Base-by-base conservation (phyloP, 495 filamentous ascomycete genomes). In the Parathielavia appendiculata region DNA sequence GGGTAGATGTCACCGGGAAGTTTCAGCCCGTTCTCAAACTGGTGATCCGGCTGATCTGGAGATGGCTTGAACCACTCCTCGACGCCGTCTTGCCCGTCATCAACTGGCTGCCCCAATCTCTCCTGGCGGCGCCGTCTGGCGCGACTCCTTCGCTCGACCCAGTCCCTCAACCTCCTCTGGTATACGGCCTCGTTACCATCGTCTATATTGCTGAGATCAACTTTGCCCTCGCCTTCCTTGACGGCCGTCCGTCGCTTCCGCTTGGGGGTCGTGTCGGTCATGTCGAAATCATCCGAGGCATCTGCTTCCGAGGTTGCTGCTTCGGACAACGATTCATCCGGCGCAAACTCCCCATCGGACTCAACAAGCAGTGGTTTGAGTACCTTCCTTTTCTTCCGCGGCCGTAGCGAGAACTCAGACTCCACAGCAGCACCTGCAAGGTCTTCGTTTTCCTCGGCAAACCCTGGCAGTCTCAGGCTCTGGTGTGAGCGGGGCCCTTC, bases 1-100 rank as follows among this genome's bases (percentile, higher is more conserved):
- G 90, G 89, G 64, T 86, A 90, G 14, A 97, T 89, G 59, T 98
- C 93, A 11, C 93, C 93, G 14, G 93, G 93, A 13, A 97, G 77
- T 43, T 81, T 86, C 45, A 92, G 81, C 14, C 85, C 89, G 51
- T 87, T 86, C 38, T 86, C 83, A 38, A 93, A 82, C 19, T 79
- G 74, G 57, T 89, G 76, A 69, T 92, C 90, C 0, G 86, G 78
- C 16, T 85, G 79, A 22, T 83, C 87, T 1, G 93, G 93, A 68
- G 95, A 91, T 4, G 89, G 89, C 67, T 85, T 84, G 56, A 89
- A 79, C 87, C 90, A 96, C 73, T 98, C 92, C 36, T 88, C 76
- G 5, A 77, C 72, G 9, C 75, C 72, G n/a, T 73, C 66, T 22
- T 64, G 62, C 23, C 68, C 67, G 22, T 59, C 63, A 11, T 75